Evolutionary conservation across 225 moss, liverwort and hornwort genomes (phyloP).

Genomic region (Antitrichia curtipendula): DNA sequence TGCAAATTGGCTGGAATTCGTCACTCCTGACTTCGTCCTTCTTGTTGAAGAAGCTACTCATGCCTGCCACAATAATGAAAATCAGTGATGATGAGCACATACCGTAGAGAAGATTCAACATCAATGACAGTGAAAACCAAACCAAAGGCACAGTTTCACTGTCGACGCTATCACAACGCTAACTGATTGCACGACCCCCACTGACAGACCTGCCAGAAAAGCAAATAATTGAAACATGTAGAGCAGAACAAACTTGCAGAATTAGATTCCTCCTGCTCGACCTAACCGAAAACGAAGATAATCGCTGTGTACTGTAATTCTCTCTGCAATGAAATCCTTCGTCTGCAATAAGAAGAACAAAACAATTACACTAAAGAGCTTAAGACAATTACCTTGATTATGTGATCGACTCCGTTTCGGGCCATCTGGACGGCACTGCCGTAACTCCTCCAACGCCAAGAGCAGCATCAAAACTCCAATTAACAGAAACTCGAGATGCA

Average conservation of each 20-base stretch:
- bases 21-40: background rate
- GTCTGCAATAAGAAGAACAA: background rate
- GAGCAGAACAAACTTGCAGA: background rate
- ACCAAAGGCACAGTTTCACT: background rate
- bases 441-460: background rate
- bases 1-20: background rate
- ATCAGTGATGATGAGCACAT: background rate
- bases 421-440: background rate
- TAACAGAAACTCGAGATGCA: background rate
- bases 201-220: background rate
- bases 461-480: background rate
- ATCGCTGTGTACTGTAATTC: background rate
- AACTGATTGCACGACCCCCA: background rate
- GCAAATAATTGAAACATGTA: background rate
- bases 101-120: background rate
- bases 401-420: background rate
- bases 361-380: background rate
- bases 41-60: background rate
- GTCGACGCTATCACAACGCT: background rate
- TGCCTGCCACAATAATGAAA: background rate
- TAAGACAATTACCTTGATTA: background rate
- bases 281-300: background rate
- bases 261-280: background rate
- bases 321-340: background rate
- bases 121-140: background rate